Conservation (phyloP, 257 asterid species). For the Fraxinus excelsior region DNA sequence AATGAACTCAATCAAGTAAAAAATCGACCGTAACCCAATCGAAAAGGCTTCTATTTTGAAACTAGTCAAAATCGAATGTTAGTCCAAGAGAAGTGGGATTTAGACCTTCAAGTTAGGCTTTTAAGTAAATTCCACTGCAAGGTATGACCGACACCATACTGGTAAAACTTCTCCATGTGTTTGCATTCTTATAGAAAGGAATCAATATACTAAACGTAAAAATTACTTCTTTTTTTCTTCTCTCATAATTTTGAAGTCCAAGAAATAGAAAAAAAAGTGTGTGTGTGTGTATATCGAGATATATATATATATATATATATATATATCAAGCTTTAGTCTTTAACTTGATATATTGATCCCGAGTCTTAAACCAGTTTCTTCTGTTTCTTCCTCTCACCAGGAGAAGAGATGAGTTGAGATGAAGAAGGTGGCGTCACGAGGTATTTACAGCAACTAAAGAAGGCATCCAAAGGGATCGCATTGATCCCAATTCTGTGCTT, state of each 20-base stretch:
- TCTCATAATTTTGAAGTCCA: too few species aligned
- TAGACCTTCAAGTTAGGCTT: background rate
- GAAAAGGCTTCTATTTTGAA: background rate
- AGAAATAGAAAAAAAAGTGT: too few species aligned
- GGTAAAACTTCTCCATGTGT: constrained; percentile 38
- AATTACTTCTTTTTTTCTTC: too few species aligned
- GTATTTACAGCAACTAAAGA: constrained; percentile 55
- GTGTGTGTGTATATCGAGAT: too few species aligned
- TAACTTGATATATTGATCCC: constrained; percentile 36
- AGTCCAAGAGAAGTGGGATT: background rate
- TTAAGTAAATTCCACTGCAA: constrained; percentile 42
- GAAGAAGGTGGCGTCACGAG: too few species aligned
- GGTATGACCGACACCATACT: constrained; percentile 41
- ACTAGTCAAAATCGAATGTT: too few species aligned
- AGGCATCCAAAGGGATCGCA: constrained; percentile 99
- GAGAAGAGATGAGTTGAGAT: background rate
- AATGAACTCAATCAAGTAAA: too few species aligned
- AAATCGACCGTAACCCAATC: too few species aligned
- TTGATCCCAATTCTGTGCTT: constrained; percentile 59
- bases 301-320: too few species aligned
- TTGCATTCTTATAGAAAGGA: constrained; percentile 32
- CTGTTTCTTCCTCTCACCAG: constrained; percentile 25
- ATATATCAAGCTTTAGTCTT: too few species aligned
- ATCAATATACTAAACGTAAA: background rate
- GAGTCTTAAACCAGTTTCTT: constrained; percentile 53